phyloP scores from a whole-genome alignment of 1,284 basidiomycete species.

The Cutaneotrichosporon sp. region DNA sequence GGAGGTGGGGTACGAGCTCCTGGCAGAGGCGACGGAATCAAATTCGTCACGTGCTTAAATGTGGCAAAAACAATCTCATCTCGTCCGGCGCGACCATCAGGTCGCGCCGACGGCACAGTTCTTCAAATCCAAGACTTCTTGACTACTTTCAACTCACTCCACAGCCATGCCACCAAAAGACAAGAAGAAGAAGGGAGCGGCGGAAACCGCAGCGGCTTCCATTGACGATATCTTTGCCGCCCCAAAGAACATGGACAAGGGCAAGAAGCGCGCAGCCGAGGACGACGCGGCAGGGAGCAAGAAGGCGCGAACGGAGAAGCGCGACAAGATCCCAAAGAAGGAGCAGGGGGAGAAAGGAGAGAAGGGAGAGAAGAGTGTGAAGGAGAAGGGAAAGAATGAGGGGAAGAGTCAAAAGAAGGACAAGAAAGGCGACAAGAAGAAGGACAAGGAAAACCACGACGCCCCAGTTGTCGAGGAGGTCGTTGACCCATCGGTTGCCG shows the following conservation, averaged over 20 bases:
- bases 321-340: conserved; percentile 6
- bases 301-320: conserved; percentile 22
- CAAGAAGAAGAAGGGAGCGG: conserved; percentile 19
- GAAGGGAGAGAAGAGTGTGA: not conserved
- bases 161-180: conserved; percentile 3
- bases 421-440: not conserved
- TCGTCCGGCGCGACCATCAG: no score
- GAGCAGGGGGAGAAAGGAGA: not conserved
- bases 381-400: conserved; percentile 16
- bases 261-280: not conserved
- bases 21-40: not conserved
- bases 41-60: not conserved
- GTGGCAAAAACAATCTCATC: no score
- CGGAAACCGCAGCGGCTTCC: not conserved
- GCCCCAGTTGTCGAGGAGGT: conserved; percentile 27
- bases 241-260: conserved; percentile 28
- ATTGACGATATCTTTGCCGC: conserved; percentile 9
- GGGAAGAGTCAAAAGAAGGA: conserved; percentile 14
- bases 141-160: not conserved
- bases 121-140: no score
- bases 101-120: no score
- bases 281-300: not conserved
- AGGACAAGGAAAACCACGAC: not conserved
- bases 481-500: conserved; percentile 27
- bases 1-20: no score